Percentiles rank a stretch among this genome's conserved stretches.
These are phyloP conservation scores for Lactarius quietus DNA, from an alignment of 768 basidiomycete species.

Conservation along the genomic window DNA sequence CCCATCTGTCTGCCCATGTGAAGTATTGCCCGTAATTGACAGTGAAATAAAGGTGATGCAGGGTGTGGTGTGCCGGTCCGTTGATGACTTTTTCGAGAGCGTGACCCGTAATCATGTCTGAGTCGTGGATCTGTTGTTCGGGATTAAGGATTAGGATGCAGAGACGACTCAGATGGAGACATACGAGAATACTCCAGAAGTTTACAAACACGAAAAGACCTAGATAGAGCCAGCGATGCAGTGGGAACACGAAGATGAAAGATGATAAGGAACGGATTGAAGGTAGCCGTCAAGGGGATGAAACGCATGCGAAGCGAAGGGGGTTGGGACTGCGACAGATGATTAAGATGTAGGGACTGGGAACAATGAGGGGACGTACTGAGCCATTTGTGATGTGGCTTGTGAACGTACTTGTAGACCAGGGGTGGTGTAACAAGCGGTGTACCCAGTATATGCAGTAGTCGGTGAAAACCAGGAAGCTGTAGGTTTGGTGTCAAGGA, in stretches of 20 bases:
- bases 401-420: slow-evolving; percentile 89
- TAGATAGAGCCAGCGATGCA: slow-evolving; percentile 83
- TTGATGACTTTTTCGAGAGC: slow-evolving; percentile 88
- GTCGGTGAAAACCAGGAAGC: slow-evolving; percentile 86
- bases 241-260: slow-evolving; percentile 89
- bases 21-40: slow-evolving; percentile 98
- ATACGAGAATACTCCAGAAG: slow-evolving; percentile 87
- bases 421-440: slow-evolving; percentile 75
- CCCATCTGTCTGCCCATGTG: slow-evolving; percentile 85
- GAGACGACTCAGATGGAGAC: slow-evolving; percentile 30
- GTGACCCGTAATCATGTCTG: slow-evolving; percentile 96
- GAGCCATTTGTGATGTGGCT: slow-evolving; percentile 99
- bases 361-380: slow-evolving; percentile 49
- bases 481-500: slow-evolving; percentile 31
- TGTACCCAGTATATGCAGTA: slow-evolving; percentile 98
- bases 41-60: slow-evolving; percentile 96
- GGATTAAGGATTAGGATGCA: not conserved
- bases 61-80: slow-evolving; percentile 96
- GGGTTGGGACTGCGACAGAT: slow-evolving; percentile 74
- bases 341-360: not conserved
- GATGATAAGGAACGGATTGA: slow-evolving; percentile 93
- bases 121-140: slow-evolving; percentile 82
- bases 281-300: slow-evolving; percentile 92
- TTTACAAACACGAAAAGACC: slow-evolving; percentile 89
- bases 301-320: slow-evolving; percentile 97